Evolutionary conservation across 176 grass and related monocot genomes (phyloP).

Genomic region (Cenchrus fungigraminus): DNA sequence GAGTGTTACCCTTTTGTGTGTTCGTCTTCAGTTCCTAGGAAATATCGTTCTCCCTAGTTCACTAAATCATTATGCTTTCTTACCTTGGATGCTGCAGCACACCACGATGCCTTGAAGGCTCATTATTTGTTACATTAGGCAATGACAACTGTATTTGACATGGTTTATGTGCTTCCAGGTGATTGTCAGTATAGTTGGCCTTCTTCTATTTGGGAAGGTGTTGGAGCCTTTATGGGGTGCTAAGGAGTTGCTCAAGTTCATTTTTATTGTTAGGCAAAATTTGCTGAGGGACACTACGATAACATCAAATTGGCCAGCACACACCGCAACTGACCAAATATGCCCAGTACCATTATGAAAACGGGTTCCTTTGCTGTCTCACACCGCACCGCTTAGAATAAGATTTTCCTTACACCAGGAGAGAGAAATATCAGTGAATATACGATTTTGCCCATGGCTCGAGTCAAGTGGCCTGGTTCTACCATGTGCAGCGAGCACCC

Average conservation of each 20-base stretch:
- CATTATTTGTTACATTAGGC: not conserved
- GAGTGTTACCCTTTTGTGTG: not conserved
- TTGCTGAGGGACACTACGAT: no score
- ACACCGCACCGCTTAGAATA: no score
- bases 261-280: slow-evolving; percentile 46
- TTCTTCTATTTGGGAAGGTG: slow-evolving; percentile 71
- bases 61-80: not conserved
- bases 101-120: not conserved
- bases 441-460: no score
- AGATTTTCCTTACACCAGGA: no score
- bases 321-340: no score
- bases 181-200: slow-evolving; percentile 61
- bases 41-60: not conserved
- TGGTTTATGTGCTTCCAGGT: slow-evolving; percentile 48
- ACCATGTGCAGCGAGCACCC: no score
- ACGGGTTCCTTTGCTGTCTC: no score
- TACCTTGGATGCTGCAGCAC: not conserved
- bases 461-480: no score
- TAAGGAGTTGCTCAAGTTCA: slow-evolving; percentile 87
- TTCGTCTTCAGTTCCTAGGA: not conserved
- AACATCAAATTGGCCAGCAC: no score
- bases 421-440: no score
- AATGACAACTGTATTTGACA: slow-evolving; percentile 3
- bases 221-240: slow-evolving; percentile 85
- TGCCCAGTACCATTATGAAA: no score